These are phyloP conservation scores for Claviceps spartinae DNA, from an alignment of 2,329 filamentous ascomycete species.

Conservation along the genomic window DNA sequence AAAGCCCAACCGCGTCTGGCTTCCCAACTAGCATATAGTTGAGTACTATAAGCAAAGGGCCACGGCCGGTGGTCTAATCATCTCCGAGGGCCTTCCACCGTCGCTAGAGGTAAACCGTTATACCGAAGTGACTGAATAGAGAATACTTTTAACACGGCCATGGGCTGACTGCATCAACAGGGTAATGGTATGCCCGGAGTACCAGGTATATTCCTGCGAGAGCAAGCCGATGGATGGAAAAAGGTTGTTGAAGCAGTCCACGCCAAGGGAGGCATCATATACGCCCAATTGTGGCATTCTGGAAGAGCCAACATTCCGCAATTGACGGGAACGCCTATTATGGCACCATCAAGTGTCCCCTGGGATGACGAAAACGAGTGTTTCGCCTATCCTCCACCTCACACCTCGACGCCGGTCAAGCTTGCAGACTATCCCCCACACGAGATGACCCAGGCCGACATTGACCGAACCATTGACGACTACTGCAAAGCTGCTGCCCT, in stretches of 20 bases:
- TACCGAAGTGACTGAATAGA: no score
- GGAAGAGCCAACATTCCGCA: constrained; percentile 25
- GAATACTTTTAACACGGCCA: neutral
- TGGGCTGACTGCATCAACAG: constrained; percentile 5
- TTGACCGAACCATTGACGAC: constrained; percentile 17
- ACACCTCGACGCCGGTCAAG: constrained; percentile 24
- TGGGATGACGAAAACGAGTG: constrained; percentile 30
- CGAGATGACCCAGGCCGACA: constrained; percentile 28
- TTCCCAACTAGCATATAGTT: constrained; percentile 28
- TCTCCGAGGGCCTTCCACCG: constrained; percentile 34
- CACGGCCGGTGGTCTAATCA: constrained; percentile 26
- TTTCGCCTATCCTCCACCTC: constrained; percentile 23
- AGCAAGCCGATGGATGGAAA: constrained; percentile 45
- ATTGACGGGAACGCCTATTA: constrained; percentile 21
- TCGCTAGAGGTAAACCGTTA: constrained; percentile 20
- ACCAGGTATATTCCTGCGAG: constrained; percentile 42
- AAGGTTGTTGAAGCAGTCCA: constrained; percentile 48
- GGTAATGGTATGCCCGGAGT: constrained; percentile 28
- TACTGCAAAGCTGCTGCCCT: constrained; percentile 20
- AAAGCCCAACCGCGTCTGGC: constrained; percentile 33
- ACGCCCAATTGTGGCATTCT: constrained; percentile 43
- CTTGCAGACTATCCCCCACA: constrained; percentile 18
- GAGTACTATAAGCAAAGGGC: constrained; percentile 30
- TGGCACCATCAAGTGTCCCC: constrained; percentile 27
- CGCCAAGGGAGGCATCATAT: constrained; percentile 44